These are phyloP conservation scores for Jaminaea rosea DNA, from an alignment of 1,284 basidiomycete species.

Conservation along the genomic window DNA sequence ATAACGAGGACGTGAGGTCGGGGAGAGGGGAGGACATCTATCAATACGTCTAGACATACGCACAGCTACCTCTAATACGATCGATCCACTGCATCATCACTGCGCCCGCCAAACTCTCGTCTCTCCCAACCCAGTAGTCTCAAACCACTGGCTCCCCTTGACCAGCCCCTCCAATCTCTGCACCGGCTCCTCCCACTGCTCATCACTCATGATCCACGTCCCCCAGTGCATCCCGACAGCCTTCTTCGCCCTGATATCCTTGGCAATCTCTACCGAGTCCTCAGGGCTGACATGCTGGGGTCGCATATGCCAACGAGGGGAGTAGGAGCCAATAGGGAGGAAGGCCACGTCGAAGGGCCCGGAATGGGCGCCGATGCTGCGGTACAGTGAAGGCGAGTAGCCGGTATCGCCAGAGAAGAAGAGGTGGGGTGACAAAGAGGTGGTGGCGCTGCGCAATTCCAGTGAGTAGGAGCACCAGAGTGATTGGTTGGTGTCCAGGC, in stretches of 20 bases:
- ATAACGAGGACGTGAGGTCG: too few relatives aligned
- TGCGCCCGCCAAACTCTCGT: too few relatives aligned
- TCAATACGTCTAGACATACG: too few relatives aligned
- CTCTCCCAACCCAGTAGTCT: too few relatives aligned
- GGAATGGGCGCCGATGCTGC: slow-evolving; percentile 45
- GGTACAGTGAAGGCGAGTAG: slow-evolving; percentile 49
- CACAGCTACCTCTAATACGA: too few relatives aligned
- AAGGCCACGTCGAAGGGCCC: slow-evolving; percentile 50
- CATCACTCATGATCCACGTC: slow-evolving; percentile 22
- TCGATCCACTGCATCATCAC: too few relatives aligned
- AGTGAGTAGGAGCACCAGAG: slow-evolving; percentile 18
- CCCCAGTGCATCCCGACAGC: slow-evolving; percentile 13
- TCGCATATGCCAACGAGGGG: slow-evolving; percentile 41
- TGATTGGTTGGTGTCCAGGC: slow-evolving; percentile 50
- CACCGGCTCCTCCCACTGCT: slow-evolving; percentile 37
- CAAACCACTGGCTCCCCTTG: too few relatives aligned
- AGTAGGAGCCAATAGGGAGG: slow-evolving; percentile 51
- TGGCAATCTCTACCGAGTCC: slow-evolving; percentile 25
- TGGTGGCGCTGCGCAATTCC: not conserved
- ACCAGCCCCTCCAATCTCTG: too few relatives aligned
- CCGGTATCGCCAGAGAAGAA: slow-evolving; percentile 50
- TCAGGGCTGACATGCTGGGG: slow-evolving; percentile 33
- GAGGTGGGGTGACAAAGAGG: slow-evolving; percentile 1
- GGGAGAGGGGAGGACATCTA: too few relatives aligned
- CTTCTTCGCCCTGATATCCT: slow-evolving; percentile 27